A percentile compares a stretch with the other conserved stretches of the same genome.
phyloP scores from a whole-genome alignment of 2,329 filamentous ascomycete genomes.

The Sarocladium kiliense region DNA sequence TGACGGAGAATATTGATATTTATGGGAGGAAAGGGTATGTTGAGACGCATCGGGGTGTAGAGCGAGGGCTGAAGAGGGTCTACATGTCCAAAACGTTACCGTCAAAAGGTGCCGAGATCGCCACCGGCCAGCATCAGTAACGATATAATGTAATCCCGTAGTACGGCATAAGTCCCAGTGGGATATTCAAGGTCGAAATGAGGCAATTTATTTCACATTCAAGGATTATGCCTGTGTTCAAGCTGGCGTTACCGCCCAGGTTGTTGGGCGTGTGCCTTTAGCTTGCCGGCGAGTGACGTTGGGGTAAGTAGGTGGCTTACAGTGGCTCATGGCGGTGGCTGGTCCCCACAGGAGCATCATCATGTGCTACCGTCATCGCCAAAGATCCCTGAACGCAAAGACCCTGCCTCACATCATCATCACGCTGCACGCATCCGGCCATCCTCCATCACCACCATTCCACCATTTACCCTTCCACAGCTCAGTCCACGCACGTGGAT shows the following conservation, averaged over 20 bases:
- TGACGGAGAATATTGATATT: constrained; percentile 2
- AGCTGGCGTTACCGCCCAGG: too few species aligned
- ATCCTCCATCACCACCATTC: background rate
- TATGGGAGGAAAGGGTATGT: constrained; percentile 1
- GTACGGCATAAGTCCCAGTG: too few species aligned
- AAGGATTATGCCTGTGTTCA: background rate
- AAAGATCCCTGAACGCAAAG: background rate
- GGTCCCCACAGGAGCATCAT: background rate
- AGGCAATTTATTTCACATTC: too few species aligned
- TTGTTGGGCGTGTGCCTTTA: too few species aligned
- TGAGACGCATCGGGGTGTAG: constrained; percentile 2
- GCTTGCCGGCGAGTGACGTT: background rate
- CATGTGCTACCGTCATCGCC: constrained; percentile 8
- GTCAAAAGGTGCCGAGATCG: background rate
- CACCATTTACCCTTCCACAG: background rate
- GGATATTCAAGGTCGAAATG: too few species aligned
- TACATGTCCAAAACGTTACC: background rate
- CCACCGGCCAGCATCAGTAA: too few species aligned
- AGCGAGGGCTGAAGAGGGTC: constrained; percentile 2
- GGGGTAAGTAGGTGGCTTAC: background rate
- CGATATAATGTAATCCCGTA: too few species aligned
- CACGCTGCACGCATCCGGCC: background rate
- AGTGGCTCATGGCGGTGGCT: background rate
- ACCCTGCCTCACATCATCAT: background rate
- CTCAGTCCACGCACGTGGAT: background rate